Evolutionary conservation across 2,329 filamentous ascomycete genomes (phyloP).

Genomic region (Aspergillus latus): DNA sequence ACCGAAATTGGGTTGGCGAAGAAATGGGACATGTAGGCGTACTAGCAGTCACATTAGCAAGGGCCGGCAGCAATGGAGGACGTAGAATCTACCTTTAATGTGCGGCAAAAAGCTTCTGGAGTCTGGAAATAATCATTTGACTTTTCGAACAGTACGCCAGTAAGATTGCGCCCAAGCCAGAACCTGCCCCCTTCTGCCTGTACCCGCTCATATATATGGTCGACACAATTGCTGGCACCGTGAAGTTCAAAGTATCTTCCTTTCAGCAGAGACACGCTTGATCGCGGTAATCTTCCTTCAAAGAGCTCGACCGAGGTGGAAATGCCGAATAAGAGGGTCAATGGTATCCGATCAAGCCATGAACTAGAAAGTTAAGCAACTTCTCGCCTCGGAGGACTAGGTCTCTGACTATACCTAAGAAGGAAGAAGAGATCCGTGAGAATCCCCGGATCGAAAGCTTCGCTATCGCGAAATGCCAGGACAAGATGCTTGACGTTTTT

Average conservation of each 20-base stretch:
- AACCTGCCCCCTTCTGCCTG: constrained; percentile 41
- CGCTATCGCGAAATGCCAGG: constrained; percentile 47
- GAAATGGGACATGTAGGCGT: constrained; percentile 64
- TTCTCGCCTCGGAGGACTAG: neutral
- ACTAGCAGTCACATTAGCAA: constrained; percentile 43
- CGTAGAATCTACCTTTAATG: constrained; percentile 47
- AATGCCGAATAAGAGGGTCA: constrained; percentile 60
- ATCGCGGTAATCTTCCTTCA: constrained; percentile 57
- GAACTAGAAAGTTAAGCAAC: constrained; percentile 44
- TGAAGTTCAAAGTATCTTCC: constrained; percentile 57
- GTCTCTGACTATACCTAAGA: constrained; percentile 43
- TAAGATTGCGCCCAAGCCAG: constrained; percentile 56
- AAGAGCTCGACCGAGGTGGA: constrained; percentile 64
- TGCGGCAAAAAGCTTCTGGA: constrained; percentile 54
- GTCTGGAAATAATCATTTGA: constrained; percentile 62
- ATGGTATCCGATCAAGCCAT: constrained; percentile 62
- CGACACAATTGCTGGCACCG: constrained; percentile 49
- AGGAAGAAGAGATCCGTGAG: constrained; percentile 47
- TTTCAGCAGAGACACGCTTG: constrained; percentile 53
- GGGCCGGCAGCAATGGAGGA: neutral
- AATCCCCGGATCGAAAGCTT: constrained; percentile 48
- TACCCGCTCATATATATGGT: constrained; percentile 42
- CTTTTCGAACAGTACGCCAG: constrained; percentile 53
- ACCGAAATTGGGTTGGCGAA: constrained; percentile 60
- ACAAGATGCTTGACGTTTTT: constrained; percentile 41